Base-by-base conservation (phyloP, 2,329 filamentous ascomycete species). In the Sclerotinia sclerotiorum region DNA sequence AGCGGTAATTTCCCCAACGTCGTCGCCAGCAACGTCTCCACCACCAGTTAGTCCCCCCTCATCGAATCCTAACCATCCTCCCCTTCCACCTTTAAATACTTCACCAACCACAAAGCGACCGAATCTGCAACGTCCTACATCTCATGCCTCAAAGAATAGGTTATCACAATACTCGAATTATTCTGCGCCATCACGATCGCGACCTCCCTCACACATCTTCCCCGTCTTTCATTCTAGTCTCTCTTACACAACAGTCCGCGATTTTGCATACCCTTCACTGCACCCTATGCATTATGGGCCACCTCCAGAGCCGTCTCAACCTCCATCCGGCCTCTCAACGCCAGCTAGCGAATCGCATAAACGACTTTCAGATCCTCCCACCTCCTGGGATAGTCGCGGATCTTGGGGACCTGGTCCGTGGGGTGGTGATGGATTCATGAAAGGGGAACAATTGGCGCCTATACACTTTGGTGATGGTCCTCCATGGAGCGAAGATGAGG, bases 201-300 rank as follows among this genome's bases (percentile, higher is more conserved):
- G 93, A 70, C 92, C 93, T 27, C 85, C 85, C 68, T 97, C 93
- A n/a, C 87, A 91, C 76, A 85, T 92, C 71, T 94, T 95, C 76
- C 91, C 93, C 21, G 83, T 90, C 75, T 95, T 93, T 79, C 90
- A 93, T 75, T 95, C 93, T 69, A 97, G 89, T 77, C 86, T 97
- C 24, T 80, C 91, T 8, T 97, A 97, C 79, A 89, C 93, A n/a
- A 84, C 92, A 56, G 94, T 99, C 72, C 90, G 95, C 76, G 95
- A 99, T 83, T 99, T 98, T 81, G 95, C 95, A 73, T 99, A 98
- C 78, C 88, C 92, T 44, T 78, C 86, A 35, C 84, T 85, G 67
- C 92, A 98, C 79, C 93, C 92, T 55, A 84, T 97, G 79, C 95
- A 98, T 82, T 97, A 97, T 83, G 95, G 95, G 1, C 91, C 94